phyloP scores from a whole-genome alignment of 495 filamentous ascomycete species.

The Penicillium mononematosum region DNA sequence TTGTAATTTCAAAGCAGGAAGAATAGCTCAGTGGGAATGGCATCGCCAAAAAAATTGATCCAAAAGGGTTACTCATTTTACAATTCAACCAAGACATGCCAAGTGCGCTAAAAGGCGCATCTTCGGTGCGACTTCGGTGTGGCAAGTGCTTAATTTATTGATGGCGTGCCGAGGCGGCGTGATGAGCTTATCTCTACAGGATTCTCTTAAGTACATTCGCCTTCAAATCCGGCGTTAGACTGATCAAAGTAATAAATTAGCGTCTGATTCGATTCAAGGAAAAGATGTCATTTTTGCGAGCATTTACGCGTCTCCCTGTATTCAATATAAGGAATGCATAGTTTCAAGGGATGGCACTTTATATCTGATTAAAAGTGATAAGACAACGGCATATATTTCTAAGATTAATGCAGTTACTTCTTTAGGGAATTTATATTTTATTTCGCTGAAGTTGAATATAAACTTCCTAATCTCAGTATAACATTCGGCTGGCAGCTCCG shows the following conservation, averaged over 20 bases:
- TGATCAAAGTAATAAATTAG: not conserved
- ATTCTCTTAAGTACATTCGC: not conserved
- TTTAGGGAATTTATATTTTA: too few relatives aligned
- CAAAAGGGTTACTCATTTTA: not conserved
- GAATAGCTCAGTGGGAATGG: too few relatives aligned
- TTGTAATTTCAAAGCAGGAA: too few relatives aligned
- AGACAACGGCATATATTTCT: too few relatives aligned
- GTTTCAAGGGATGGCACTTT: too few relatives aligned
- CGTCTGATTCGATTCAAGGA: not conserved
- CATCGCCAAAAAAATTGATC: too few relatives aligned
- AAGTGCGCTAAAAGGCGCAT: constrained; percentile 1
- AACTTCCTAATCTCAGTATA: too few relatives aligned
- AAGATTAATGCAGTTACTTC: too few relatives aligned
- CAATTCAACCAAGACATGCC: not conserved
- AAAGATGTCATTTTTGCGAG: not conserved
- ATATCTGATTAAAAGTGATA: too few relatives aligned
- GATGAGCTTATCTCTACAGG: constrained; percentile 8
- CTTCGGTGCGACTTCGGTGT: constrained; percentile 13
- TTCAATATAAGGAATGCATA: too few relatives aligned
- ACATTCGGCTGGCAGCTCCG: too few relatives aligned
- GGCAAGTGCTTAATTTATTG: not conserved
- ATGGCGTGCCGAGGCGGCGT: constrained; percentile 8
- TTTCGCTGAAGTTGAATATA: too few relatives aligned
- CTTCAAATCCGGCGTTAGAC: not conserved
- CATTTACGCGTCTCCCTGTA: not conserved